Evolutionary conservation across 2,329 filamentous ascomycete species (phyloP).

Genomic region (Teratosphaeria destructans): DNA sequence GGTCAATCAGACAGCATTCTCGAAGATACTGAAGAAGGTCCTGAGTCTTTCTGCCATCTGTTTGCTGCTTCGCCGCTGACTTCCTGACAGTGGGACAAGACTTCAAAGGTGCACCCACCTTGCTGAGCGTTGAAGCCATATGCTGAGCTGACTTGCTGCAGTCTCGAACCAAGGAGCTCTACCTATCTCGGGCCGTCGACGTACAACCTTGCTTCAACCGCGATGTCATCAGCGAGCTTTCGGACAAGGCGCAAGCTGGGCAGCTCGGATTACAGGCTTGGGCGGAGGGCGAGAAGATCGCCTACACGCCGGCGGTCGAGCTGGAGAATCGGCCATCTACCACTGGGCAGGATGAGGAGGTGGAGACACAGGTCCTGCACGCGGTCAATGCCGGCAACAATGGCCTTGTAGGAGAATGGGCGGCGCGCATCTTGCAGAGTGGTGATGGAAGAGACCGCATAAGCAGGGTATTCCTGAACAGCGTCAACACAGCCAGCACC

Average conservation of each 20-base stretch:
- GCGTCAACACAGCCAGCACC: constrained; percentile 74
- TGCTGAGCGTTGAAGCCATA: background rate
- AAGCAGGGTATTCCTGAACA: constrained; percentile 81
- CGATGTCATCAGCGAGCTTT: constrained; percentile 90
- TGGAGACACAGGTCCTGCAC: constrained; percentile 79
- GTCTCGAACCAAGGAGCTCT: constrained; percentile 95
- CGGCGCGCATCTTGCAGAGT: constrained; percentile 57
- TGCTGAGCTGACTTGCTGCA: constrained; percentile 28
- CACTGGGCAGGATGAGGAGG: constrained; percentile 71
- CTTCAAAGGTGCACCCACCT: constrained; percentile 59
- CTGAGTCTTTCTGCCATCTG: constrained; percentile 13
- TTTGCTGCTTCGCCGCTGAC: constrained; percentile 27
- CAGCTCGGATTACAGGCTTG: constrained; percentile 89
- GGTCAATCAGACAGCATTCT: constrained; percentile 94
- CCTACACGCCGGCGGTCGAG: constrained; percentile 39
- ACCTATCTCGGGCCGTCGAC: constrained; percentile 89
- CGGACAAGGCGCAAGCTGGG: constrained; percentile 94
- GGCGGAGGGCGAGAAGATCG: constrained; percentile 91
- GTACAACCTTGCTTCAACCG: constrained; percentile 98
- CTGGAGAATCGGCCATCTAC: constrained; percentile 26
- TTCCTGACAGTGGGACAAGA: constrained; percentile 77
- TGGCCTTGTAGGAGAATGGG: constrained; percentile 65
- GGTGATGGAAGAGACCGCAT: constrained; percentile 62
- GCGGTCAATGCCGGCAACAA: constrained; percentile 75
- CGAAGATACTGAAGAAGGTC: constrained; percentile 94